A percentile compares a stretch with the other conserved stretches of the same genome.
phyloP scores from a whole-genome alignment of 2,329 filamentous ascomycete species.

The Ophiostoma sp. region DNA sequence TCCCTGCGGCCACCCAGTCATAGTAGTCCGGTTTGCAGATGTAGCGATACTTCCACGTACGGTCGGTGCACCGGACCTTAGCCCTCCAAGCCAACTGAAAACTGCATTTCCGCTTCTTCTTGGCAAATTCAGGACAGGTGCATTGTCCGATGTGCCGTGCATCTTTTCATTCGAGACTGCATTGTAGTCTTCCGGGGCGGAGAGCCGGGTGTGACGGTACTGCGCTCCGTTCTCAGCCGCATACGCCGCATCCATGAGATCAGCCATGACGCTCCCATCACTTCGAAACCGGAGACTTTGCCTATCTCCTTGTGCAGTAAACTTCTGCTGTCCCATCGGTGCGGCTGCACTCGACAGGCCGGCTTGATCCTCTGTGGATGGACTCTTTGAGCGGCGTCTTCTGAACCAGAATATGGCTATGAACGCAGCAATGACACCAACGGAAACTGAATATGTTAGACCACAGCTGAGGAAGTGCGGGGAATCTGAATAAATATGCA shows the following conservation, averaged over 20 bases:
- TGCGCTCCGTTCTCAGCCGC: slow-evolving; percentile 5
- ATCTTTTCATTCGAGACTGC: neutral
- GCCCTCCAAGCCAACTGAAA: slow-evolving; percentile 9
- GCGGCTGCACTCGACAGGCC: neutral
- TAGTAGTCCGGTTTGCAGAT: neutral
- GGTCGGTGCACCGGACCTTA: neutral
- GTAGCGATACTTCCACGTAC: slow-evolving; percentile 6
- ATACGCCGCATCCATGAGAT: slow-evolving; percentile 12
- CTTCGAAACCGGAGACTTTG: neutral
- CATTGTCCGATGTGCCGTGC: neutral
- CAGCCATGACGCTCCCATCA: slow-evolving; percentile 11
- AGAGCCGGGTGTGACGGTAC: neutral
- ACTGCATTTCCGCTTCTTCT: slow-evolving; percentile 1
- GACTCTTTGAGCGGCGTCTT: neutral
- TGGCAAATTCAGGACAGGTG: neutral
- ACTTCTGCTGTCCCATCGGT: neutral
- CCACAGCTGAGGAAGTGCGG: neutral
- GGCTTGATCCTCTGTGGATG: neutral
- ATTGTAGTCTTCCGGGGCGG: neutral
- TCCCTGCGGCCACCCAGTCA: neutral
- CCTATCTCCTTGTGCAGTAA: neutral
- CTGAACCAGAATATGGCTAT: neutral
- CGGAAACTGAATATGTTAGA: neutral
- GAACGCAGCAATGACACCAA: neutral
- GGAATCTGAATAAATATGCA: neutral